Conservation (phyloP, 305 asterid genomes). For the Fraxinus sp. region DNA sequence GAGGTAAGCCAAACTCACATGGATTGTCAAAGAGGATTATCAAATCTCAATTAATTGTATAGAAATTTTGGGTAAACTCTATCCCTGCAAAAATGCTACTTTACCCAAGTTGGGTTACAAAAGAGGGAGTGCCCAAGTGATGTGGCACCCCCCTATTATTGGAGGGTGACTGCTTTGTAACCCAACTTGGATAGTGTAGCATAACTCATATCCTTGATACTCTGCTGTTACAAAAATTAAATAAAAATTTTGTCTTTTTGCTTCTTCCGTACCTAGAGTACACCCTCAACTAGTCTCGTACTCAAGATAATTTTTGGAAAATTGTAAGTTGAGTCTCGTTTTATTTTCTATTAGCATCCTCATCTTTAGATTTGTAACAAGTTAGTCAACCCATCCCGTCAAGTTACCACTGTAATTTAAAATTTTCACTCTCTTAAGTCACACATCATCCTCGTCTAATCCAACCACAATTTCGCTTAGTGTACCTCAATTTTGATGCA, state of each 20-base stretch:
- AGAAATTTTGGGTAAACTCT: background rate
- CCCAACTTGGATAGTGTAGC: too few species aligned
- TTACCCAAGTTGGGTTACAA: too few species aligned
- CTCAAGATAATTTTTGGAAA: background rate
- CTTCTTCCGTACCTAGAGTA: slow-evolving; percentile 36
- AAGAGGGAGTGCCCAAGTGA: too few species aligned
- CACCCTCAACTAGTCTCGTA: slow-evolving; percentile 9
- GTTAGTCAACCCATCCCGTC: background rate
- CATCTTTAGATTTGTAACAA: background rate
- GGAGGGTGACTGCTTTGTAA: too few species aligned
- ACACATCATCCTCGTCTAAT: background rate
- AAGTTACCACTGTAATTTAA: background rate
- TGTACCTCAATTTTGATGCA: too few species aligned
- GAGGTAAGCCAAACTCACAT: slow-evolving; percentile 35
- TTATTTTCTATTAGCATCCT: background rate
- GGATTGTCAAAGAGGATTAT: slow-evolving; percentile 33
- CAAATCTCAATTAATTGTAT: slow-evolving; percentile 9
- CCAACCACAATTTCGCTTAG: too few species aligned
- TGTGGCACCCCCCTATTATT: too few species aligned
- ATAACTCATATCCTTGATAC: background rate
- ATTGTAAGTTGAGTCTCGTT: background rate
- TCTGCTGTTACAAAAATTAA: slow-evolving; percentile 6
- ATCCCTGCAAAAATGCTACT: too few species aligned
- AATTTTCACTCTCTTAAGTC: background rate
- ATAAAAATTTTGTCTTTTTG: slow-evolving; percentile 25